These are phyloP conservation scores for Pseudogymnoascus sp. DNA, from an alignment of 2,329 filamentous ascomycete species.

Conservation along the genomic window DNA sequence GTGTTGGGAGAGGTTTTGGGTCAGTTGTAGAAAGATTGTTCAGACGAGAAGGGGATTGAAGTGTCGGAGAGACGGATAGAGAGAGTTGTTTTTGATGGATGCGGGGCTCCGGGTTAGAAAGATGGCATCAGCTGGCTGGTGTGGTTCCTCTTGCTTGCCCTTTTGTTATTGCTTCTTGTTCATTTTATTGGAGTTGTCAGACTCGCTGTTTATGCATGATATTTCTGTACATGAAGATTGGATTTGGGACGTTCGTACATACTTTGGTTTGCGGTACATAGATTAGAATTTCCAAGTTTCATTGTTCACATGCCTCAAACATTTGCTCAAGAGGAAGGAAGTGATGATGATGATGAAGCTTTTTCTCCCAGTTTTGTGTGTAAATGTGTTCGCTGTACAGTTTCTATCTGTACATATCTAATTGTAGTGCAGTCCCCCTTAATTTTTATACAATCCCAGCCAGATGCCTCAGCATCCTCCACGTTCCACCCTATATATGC, in stretches of 20 bases:
- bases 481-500: not conserved
- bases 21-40: not conserved
- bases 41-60: not conserved
- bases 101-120: not conserved
- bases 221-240: not conserved
- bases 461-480: not conserved
- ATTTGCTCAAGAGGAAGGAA: too few relatives aligned
- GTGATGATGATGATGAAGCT: too few relatives aligned
- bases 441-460: not conserved
- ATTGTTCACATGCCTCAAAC: not conserved
- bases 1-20: not conserved
- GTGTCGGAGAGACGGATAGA: not conserved
- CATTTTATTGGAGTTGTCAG: not conserved
- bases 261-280: not conserved
- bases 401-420: not conserved
- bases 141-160: not conserved
- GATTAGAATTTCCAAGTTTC: not conserved
- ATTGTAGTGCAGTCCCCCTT: not conserved
- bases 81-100: not conserved
- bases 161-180: not conserved
- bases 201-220: not conserved
- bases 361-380: not conserved
- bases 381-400: not conserved
- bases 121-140: not conserved
- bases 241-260: not conserved